Base-by-base conservation (phyloP, 192 early-diverging fungal species). In the Rhizoclosmatium globosum region DNA sequence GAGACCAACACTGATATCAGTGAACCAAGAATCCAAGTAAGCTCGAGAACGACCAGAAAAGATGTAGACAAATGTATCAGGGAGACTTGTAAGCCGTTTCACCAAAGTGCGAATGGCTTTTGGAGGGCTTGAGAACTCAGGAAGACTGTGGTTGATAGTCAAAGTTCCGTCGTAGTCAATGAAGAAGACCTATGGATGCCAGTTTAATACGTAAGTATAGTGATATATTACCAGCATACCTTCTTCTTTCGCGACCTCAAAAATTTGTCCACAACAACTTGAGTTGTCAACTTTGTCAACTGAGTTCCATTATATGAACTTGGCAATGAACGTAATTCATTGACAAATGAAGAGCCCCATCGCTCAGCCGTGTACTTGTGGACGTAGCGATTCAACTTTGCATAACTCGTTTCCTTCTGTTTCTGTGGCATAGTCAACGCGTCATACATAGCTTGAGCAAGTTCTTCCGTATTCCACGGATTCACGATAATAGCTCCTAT, bases 111-210 rank as follows among this genome's bases (percentile, higher is more conserved):
- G 86, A 2, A 94, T 84, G 45, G 88, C 87, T 1, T 89, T 87
- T 4, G 94, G 92, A 47, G 98, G 98, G 39, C 93, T 92, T 41
- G 96, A 93, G 88, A 96, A 98, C 86, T 97, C 97, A 3, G 98
- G 96, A 19, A 97, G 86, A 56, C 92, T 93, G 74, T 94, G 93
- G 31, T 89, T 91, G 19, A 94, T 95, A 17, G 31, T 80, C 67
- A 99, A 83, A 23, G 97, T 99, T 62, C 97, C 97, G 78, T 99
- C 98, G 84, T 99, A 98, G 79, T 99, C 97, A 46, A 99, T 87
- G 69, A 99, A 82, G 45, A 99, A 82, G 38, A 99, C 65, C 85
- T 86, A 57, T 3, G 39, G 59, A 3, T 80, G 41, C 7, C 31
- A 46, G 31, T 39, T 44, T 39, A 42, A 71, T 64, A 1, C 68